Evolutionary conservation across 306 rosid genomes (phyloP).

Genomic region (Macrotyloma uniflorum): DNA sequence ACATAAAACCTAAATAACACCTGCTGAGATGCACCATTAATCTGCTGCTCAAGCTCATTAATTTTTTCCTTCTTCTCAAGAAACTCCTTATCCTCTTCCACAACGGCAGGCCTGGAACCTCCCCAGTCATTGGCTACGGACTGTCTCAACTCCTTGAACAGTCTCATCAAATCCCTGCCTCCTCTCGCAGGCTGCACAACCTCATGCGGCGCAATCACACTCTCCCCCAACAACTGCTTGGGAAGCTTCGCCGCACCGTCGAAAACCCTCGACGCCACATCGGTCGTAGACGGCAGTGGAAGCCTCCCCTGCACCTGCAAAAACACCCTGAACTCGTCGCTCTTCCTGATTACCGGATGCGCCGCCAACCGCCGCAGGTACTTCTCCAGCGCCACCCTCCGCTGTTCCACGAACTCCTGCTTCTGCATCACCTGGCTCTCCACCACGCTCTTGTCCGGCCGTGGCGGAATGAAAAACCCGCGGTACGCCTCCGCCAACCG

Average conservation of each 20-base stretch:
- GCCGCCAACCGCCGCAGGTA: conserved; percentile 74
- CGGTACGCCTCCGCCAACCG: conserved; percentile 85
- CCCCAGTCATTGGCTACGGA: conserved; percentile 96
- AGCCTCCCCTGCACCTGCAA: conserved; percentile 83
- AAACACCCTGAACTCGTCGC: conserved; percentile 85
- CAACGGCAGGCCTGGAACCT: conserved; percentile 69
- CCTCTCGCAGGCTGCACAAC: conserved; percentile 92
- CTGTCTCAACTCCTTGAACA: conserved; percentile 94
- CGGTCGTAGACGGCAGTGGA: conserved; percentile 60
- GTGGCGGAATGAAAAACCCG: conserved; percentile 87
- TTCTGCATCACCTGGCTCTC: conserved; percentile 99
- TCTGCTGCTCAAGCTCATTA: conserved; percentile 78
- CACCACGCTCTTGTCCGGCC: conserved; percentile 94
- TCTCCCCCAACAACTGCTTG: conserved; percentile 72
- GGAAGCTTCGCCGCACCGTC: conserved; percentile 89
- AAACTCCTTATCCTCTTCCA: conserved; percentile 93
- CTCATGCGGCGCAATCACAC: conserved; percentile 62
- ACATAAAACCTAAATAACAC: conserved; percentile 40
- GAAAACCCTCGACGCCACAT: conserved; percentile 81
- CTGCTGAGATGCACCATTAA: conserved; percentile 79
- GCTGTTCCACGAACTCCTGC: conserved; percentile 97
- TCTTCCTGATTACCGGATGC: conserved; percentile 78
- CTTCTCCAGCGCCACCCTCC: conserved; percentile 88
- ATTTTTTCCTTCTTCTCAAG: conserved; percentile 74
- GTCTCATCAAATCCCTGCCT: conserved; percentile 87